Evolutionary conservation across 257 asterid species (phyloP), one percentile per base, ranked within the genome.

Genomic region (Solanum gracilifrons): DNA sequence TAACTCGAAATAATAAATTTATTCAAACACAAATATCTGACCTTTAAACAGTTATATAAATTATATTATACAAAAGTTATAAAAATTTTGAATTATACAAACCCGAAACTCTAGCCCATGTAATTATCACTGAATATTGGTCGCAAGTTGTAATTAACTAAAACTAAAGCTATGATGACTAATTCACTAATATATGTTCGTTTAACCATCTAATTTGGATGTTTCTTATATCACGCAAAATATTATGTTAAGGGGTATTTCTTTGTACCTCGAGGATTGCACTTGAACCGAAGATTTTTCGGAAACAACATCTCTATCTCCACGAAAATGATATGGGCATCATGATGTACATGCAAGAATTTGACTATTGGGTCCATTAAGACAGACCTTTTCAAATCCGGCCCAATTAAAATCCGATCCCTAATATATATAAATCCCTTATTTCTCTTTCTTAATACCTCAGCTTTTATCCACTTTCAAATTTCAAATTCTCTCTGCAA

Each of bases 61-160:
- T 46, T 46, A 13, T 46, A 18, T 51, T 18, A 51, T 51, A 18
- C 9, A 51, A 51, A 51, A 18, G 10, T 51, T 51, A 51, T 51
- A 51, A n/a, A 51, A 18, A 51, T 5, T 51, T 0, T 0, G 13
- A 43, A 43, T 43, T 43, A 11, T 12, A 51, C 60, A 51, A 51
- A 51, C 9, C 0, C 1, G 1, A 51, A 51, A 51, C 9, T 51
- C 4, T 1, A 2, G 9, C 4, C 9, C 0, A 51, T 0, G 0
- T 51, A 16, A 51, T 51, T 6, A 51, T 51, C 23, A 51, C 1
- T 7, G 9, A 16, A 3, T 51, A 1, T 51, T 51, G 9, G 0
- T 51, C 0, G 3, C 4, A 16, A 16, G 1, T 51, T 9, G 1
- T 51, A 51, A 51, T 51, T 51, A 51, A 51, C 1, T 6, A 18